These are phyloP conservation scores for Baudoinia panamericana DNA, from an alignment of 495 filamentous ascomycete genomes.

Conservation along the genomic window DNA sequence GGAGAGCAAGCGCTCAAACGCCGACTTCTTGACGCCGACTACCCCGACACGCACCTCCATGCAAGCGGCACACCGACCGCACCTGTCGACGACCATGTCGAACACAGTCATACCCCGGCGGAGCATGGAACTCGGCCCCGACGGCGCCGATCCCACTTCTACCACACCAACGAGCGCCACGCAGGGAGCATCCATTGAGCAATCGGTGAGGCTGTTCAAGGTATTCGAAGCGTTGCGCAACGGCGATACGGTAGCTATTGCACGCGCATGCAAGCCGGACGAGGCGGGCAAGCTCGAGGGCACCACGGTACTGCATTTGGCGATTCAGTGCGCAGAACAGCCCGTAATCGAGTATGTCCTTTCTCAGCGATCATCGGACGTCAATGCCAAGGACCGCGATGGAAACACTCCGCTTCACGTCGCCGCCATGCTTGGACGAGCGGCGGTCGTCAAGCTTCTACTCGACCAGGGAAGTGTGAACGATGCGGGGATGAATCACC, in stretches of 20 bases:
- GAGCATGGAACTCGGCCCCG: not conserved
- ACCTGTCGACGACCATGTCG: constrained; percentile 32
- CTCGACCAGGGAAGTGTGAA: constrained; percentile 71
- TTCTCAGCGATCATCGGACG: constrained; percentile 57
- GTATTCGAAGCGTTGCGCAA: constrained; percentile 83
- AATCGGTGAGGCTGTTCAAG: constrained; percentile 85
- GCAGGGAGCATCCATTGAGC: constrained; percentile 57
- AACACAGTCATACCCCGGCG: constrained; percentile 7
- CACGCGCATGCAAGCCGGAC: constrained; percentile 56
- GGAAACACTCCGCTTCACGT: constrained; percentile 90
- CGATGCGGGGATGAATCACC: constrained; percentile 80
- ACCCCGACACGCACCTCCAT: constrained; percentile 12
- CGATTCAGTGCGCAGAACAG: constrained; percentile 91
- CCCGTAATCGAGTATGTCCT: constrained; percentile 94
- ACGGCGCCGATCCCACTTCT: not conserved
- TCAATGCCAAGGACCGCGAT: constrained; percentile 82
- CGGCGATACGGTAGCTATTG: constrained; percentile 82
- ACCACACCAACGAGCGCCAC: constrained; percentile 17
- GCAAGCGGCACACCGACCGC: constrained; percentile 26
- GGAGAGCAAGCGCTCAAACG: constrained; percentile 23
- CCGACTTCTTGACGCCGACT: constrained; percentile 20
- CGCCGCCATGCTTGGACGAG: constrained; percentile 68
- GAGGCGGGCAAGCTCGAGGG: constrained; percentile 45
- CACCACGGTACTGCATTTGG: constrained; percentile 74
- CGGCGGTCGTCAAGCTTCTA: constrained; percentile 63